A percentile compares a stretch with the other conserved stretches of the same genome.
phyloP scores from a whole-genome alignment of 208 protist genomes.

The Lotmaria passim region DNA sequence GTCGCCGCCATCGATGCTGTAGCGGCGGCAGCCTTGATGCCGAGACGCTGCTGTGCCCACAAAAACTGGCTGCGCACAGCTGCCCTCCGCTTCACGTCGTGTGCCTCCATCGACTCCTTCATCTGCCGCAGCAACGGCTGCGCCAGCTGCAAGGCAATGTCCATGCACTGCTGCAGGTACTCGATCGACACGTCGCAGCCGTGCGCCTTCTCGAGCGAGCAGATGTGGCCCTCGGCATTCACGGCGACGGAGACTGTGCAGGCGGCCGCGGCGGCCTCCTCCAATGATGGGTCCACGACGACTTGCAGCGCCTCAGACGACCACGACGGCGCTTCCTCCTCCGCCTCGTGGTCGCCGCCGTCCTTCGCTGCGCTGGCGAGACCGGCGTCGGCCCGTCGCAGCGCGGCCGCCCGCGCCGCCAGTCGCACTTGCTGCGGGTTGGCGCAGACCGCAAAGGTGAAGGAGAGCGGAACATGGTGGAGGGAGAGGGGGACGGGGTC shows the following conservation, averaged over 20 bases:
- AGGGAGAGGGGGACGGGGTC: conserved; percentile 95
- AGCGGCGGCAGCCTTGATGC: conserved; percentile 53
- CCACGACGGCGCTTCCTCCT: conserved; percentile 5
- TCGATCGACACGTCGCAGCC: conserved; percentile 65
- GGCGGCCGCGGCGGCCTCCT: conserved; percentile 73
- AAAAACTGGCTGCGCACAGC: conserved; percentile 74
- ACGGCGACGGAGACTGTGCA: conserved; percentile 71
- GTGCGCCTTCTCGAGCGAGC: conserved; percentile 75
- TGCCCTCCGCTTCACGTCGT: conserved; percentile 62
- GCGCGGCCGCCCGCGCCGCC: conserved; percentile 34
- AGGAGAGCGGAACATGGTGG: conserved; percentile 93
- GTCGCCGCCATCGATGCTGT: too few relatives aligned
- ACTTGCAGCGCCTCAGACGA: conserved; percentile 48
- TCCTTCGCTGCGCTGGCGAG: conserved; percentile 10
- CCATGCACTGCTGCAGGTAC: conserved; percentile 60
- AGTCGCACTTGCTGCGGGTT: conserved; percentile 42
- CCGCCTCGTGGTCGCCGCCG: background rate
- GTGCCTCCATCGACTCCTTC: conserved; percentile 63
- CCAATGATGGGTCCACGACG: conserved; percentile 74
- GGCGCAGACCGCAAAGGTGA: conserved; percentile 77
- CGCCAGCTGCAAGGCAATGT: conserved; percentile 45
- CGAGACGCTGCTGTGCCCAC: conserved; percentile 83
- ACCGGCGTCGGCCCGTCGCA: conserved; percentile 20
- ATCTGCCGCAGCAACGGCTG: conserved; percentile 60
- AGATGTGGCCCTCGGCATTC: conserved; percentile 86